Base-by-base conservation (phyloP, 805 yeast genomes). In the Teunomyces stri region DNA sequence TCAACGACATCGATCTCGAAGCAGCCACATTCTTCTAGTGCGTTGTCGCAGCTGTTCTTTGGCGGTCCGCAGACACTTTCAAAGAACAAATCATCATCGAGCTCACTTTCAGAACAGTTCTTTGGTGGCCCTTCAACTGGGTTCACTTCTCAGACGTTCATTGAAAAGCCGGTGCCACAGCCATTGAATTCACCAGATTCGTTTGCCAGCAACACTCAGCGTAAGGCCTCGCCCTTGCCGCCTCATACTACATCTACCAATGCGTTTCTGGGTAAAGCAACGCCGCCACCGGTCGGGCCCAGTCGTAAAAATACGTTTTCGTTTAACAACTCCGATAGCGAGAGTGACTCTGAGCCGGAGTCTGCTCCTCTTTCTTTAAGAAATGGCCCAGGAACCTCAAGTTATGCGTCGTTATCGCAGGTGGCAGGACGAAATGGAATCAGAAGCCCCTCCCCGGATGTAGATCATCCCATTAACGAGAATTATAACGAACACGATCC, bases 341-440 rank as follows among this genome's bases (percentile, higher is more conserved):
- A 49, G 9, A 39, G 46, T 9, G 51, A 48, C 11, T 45, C 44
- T 10, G 54, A 63, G 34, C 69, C 54, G 51, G 76, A 60, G 52
- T 37, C 28, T 39, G 50, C 28, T n/a, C 48, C 36, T 20, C 15
- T 37, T 6, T 37, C 40, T 3, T 20, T 37, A 22, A 21, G 28
- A 22, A 11, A 9, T 15, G 40, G 40, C 3, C 40, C 40, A 21
- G 29, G 16, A 22, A 58, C 62, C 21, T 52, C 61, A 18, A 74
- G 78, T 45, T 76, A 69, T 51, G 72, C 77, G 18, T 70, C 80
- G 1, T 58, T 77, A 40, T 72, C 77, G 45, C 80, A 76, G 51
- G 80, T 80, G 20, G 83, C 84, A 2, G 81, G 75, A 27, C 62
- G 61, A 42, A 70, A 61, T 49, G 74, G 75, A 4, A 66, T 69